Conservation (phyloP, 2,329 filamentous ascomycete genomes). For the Exophiala phaeomuriformis region DNA sequence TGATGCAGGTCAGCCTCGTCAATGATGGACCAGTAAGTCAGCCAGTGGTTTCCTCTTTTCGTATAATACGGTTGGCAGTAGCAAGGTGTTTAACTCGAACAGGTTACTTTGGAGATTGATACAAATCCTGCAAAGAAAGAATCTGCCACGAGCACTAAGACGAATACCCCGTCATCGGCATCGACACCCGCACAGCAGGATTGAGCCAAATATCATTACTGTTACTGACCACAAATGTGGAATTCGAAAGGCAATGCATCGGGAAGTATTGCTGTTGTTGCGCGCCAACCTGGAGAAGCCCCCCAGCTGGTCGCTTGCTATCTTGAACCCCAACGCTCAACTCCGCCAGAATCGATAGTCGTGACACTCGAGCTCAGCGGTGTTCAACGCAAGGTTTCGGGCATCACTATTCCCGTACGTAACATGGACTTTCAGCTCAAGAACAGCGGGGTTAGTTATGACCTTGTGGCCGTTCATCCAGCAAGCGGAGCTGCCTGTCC, state of each 20-base stretch:
- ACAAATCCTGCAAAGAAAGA: conserved; percentile 40
- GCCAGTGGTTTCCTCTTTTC: background rate
- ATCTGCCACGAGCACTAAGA: conserved; percentile 14
- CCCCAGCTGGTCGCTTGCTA: too few species aligned
- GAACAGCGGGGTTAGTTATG: conserved; percentile 12
- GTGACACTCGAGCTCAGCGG: background rate
- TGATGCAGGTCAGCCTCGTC: conserved; percentile 94
- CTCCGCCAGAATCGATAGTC: conserved; percentile 13
- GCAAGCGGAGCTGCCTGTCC: conserved; percentile 17
- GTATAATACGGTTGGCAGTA: background rate
- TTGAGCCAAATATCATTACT: background rate
- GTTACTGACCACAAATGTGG: background rate
- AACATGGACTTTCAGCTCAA: conserved; percentile 5
- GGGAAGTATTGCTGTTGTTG: too few species aligned
- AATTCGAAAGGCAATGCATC: background rate
- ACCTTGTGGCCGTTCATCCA: conserved; percentile 15
- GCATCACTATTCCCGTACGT: conserved; percentile 8
- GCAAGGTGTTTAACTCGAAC: conserved; percentile 1
- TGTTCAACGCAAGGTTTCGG: background rate
- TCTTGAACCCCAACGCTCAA: background rate
- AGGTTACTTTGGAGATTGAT: conserved; percentile 38
- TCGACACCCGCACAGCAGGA: background rate
- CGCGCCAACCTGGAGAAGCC: too few species aligned
- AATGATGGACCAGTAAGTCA: conserved; percentile 72
- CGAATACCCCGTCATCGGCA: conserved; percentile 9